phyloP scores from a whole-genome alignment of 2,329 filamentous ascomycete genomes.

The Fusarium veterinarium region DNA sequence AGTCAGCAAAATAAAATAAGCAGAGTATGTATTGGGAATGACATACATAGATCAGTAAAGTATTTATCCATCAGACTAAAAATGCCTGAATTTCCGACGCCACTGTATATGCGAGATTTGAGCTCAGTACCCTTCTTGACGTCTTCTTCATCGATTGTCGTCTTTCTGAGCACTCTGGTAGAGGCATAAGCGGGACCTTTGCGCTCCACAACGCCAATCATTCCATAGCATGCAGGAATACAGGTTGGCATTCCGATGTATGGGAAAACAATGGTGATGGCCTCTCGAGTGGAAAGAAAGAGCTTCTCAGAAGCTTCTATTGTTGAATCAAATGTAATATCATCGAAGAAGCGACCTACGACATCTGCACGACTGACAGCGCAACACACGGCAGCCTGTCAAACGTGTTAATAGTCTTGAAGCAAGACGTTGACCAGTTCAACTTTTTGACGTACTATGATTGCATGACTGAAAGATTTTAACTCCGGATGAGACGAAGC shows the following conservation, averaged over 20 bases:
- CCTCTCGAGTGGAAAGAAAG: slow-evolving; percentile 23
- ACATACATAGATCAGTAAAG: slow-evolving; percentile 31
- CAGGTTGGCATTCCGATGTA: slow-evolving; percentile 33
- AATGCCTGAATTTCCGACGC: slow-evolving; percentile 30
- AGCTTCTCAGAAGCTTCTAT: slow-evolving; percentile 13
- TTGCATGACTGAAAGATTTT: slow-evolving; percentile 5
- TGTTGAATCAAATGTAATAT: slow-evolving; percentile 15
- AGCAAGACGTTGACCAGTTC: fast-evolving
- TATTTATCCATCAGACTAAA: slow-evolving; percentile 30
- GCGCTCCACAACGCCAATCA: slow-evolving; percentile 33
- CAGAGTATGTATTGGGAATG: too few relatives aligned
- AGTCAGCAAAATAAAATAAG: not conserved
- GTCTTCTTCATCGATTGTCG: slow-evolving; percentile 19
- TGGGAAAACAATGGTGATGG: slow-evolving; percentile 29
- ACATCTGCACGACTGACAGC: slow-evolving; percentile 30
- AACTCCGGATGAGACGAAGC: not conserved
- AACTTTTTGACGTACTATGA: slow-evolving; percentile 1
- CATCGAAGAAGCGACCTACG: slow-evolving; percentile 26
- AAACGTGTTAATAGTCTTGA: not conserved
- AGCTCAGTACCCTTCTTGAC: slow-evolving; percentile 14
- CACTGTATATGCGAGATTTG: slow-evolving; percentile 21
- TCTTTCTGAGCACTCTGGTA: slow-evolving; percentile 20
- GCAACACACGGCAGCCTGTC: slow-evolving; percentile 26
- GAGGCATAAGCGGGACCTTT: slow-evolving; percentile 26
- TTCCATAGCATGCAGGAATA: slow-evolving; percentile 34